Base-by-base conservation (phyloP, 768 basidiomycete genomes). In the Leccinum obscurum region DNA sequence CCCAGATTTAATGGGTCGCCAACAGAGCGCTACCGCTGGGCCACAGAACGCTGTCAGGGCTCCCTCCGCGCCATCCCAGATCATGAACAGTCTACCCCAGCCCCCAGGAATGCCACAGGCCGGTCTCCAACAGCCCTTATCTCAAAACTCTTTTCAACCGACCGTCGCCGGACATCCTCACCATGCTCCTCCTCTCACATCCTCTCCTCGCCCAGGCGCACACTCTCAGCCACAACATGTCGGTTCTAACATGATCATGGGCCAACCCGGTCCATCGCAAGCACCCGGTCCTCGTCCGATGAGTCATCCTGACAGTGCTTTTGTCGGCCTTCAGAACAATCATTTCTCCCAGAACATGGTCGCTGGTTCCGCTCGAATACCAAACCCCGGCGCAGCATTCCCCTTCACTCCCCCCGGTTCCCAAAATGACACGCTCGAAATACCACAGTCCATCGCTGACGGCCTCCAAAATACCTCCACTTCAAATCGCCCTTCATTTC, bases 361-460 rank as follows among this genome's bases (percentile, higher is more conserved):
- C n/a, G 69, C 75, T 30, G 67, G 72, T 58, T 69, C 75, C 20
- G 68, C 64, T 56, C 78, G 79, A 59, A 74, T 77, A 67, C 68
- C 72, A 60, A 65, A 70, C 17, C 56, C 66, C 46, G 69, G 68
- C 64, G 68, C 74, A 54, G 65, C 74, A 60, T 82, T 78, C 59
- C 66, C 80, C 15, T 84, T 84, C 60, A 72, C 76, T 30, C 75
- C 81, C 3, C 73, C 86, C 6, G 79, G 80, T 4, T 77, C 88
- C 26, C 83, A 83, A 54, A 80, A 77, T 62, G 76, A 78, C 50
- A 55, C 61, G 46, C 76, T 81, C 61, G 85, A 84, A 57, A 76
- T 82, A 57, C 64, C 76, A 14, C 82, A 79, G 60, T 61, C 77
- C n/a, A 77, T 78, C 51, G 72, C 75, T 39, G 72, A 76, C 34